A percentile compares a stretch with the other conserved stretches of the same genome.
Evolutionary conservation across 305 asterid genomes (phyloP).

Genomic region (Fraxinus velutina): DNA sequence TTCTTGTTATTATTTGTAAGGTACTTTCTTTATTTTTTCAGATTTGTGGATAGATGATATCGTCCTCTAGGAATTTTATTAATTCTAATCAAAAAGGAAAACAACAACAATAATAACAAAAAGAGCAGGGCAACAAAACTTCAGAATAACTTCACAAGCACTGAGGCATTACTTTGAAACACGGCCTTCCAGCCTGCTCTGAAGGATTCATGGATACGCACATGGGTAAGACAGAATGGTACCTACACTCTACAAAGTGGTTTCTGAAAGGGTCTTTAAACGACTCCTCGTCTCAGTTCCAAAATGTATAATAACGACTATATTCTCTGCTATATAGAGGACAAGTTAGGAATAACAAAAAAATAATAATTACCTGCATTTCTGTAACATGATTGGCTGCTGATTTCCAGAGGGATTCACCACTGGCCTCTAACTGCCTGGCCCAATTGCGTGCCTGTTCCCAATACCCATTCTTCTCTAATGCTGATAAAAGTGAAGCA

Average conservation of each 20-base stretch:
- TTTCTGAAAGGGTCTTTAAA: neutral
- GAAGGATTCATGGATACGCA: neutral
- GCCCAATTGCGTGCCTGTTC: conserved; percentile 99
- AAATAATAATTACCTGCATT: conserved; percentile 62
- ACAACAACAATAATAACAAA: neutral
- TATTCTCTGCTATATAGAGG: neutral
- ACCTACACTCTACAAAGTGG: neutral
- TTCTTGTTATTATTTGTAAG: neutral
- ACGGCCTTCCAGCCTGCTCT: neutral
- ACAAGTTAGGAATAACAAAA: conserved; percentile 1
- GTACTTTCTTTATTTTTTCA: neutral
- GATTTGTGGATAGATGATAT: neutral
- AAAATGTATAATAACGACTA: neutral
- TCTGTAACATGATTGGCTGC: conserved; percentile 88
- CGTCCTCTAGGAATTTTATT: neutral
- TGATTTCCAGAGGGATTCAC: conserved; percentile 78
- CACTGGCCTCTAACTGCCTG: conserved; percentile 82
- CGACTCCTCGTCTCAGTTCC: neutral
- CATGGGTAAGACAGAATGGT: neutral
- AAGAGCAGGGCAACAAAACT: neutral
- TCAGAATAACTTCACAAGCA: neutral
- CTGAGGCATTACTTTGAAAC: neutral
- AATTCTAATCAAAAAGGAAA: neutral
- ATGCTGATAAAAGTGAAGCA: conserved; percentile 69
- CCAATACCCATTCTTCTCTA: conserved; percentile 85